These are phyloP conservation scores for Aphanomyces euteiches DNA, from an alignment of 352 stramenopile species.

Conservation along the genomic window DNA sequence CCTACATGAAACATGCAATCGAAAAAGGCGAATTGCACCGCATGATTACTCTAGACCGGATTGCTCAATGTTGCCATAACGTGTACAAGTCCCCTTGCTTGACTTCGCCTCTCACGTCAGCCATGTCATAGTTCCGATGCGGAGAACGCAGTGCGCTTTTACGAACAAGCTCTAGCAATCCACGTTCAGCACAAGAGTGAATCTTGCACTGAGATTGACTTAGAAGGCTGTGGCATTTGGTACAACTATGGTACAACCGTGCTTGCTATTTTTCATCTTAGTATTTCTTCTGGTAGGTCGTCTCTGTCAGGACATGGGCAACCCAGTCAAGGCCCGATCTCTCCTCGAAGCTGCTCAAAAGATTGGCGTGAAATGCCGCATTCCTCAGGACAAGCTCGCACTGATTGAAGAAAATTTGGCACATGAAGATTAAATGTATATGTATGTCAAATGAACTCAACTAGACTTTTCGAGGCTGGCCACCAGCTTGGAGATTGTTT, in stretches of 20 bases:
- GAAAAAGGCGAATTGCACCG: conserved; percentile 41
- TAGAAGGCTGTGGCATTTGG: conserved; percentile 25
- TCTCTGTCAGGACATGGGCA: conserved; percentile 20
- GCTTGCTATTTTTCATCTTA: background rate
- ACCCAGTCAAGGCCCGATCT: background rate
- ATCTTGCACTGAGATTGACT: conserved; percentile 15
- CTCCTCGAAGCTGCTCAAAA: background rate
- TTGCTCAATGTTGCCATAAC: conserved; percentile 76
- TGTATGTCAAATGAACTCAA: no score
- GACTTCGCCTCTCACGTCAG: background rate
- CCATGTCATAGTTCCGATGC: conserved; percentile 6
- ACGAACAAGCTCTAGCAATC: conserved; percentile 14
- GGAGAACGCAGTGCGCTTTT: background rate
- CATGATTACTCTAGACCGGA: conserved; percentile 70
- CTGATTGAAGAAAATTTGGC: conserved; percentile 7
- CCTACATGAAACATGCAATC: conserved; percentile 35
- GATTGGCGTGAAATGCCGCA: background rate
- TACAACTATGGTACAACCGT: conserved; percentile 24
- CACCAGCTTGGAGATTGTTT: background rate
- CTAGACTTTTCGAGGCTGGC: no score
- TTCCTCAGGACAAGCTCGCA: conserved; percentile 7
- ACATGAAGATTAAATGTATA: background rate
- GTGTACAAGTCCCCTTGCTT: conserved; percentile 33
- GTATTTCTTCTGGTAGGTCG: background rate
- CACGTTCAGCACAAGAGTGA: conserved; percentile 10